Percentiles rank a stretch among this genome's conserved stretches.
These are phyloP conservation scores for Sporobolus alterniflorus DNA, from an alignment of 202 grass and related monocot species.

Conservation along the genomic window DNA sequence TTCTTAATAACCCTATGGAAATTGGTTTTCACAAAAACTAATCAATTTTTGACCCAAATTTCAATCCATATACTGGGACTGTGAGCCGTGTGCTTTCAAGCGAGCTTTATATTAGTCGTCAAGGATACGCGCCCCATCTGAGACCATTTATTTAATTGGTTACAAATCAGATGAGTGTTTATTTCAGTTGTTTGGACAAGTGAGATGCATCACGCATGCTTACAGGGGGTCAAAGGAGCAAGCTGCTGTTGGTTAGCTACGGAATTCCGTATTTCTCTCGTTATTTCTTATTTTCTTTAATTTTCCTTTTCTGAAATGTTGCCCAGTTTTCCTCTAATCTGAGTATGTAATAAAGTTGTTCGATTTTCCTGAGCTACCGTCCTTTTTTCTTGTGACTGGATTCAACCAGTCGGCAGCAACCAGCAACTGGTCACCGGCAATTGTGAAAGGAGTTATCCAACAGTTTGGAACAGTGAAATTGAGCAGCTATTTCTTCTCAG, in stretches of 20 bases:
- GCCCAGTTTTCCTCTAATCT: background rate
- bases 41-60: too few relatives aligned
- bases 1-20: too few relatives aligned
- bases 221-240: slow-evolving; percentile 4
- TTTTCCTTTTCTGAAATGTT: background rate
- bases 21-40: too few relatives aligned
- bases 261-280: background rate
- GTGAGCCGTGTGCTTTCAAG: too few relatives aligned
- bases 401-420: background rate
- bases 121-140: background rate
- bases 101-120: background rate
- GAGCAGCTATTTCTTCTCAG: background rate
- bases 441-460: background rate
- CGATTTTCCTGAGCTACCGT: background rate
- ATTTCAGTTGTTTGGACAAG: background rate
- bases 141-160: background rate
- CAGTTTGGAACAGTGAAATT: background rate
- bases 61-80: too few relatives aligned
- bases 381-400: background rate
- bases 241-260: slow-evolving; percentile 20
- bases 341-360: background rate
- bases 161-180: background rate
- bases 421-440: background rate
- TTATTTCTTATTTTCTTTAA: background rate
- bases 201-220: slow-evolving; percentile 15